Base-by-base conservation (phyloP, 2,329 filamentous ascomycete species). In the Neonectria neomacrospora region DNA sequence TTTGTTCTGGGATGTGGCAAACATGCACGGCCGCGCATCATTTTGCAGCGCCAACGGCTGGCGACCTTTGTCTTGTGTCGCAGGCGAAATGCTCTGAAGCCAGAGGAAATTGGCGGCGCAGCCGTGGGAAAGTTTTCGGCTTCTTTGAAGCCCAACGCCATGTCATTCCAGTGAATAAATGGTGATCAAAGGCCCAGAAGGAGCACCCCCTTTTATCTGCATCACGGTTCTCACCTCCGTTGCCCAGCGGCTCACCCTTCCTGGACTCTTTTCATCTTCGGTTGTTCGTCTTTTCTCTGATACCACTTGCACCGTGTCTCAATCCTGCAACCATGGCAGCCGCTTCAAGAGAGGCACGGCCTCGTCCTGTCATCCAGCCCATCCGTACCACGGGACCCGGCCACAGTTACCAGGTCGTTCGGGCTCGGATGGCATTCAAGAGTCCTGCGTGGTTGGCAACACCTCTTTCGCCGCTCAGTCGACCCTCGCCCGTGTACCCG, bases 1-100 rank as follows among this genome's bases (percentile, higher is more conserved):
- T 73, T 73, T 73, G 71, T 73, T 72, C 67, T 73, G 56, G 28
- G 54, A 34, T 51, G 45, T 69, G 67, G 61, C 71, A 71, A 72
- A 71, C 69, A 71, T 57, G 64, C 48, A 53, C 54, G 54, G 50
- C 44, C 54, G 39, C 48, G 45, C 47, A 57, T 70, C 59, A 65
- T 63, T 37, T 23, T 18, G 23, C 61, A 62, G 53, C 54, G 48
- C 59, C 61, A 61, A 57, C 58, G 45, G 51, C 26, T 30, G 34
- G 56, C 50, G 32, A 47, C 23, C 60, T 65, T 52, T 70, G 63
- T 73, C 32, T 53, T 61, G 45, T 57, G 62, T 52, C 48, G 48
- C 39, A 26, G 26, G 37, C 10, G 10, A 26, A 51, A 48, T 52
- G 51, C 42, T 52, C 37, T 67, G 62, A 63, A 59, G 60, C 58